These are phyloP conservation scores for Nepenthes gracilis DNA, from an alignment of 148 eudicot species.

Conservation along the genomic window DNA sequence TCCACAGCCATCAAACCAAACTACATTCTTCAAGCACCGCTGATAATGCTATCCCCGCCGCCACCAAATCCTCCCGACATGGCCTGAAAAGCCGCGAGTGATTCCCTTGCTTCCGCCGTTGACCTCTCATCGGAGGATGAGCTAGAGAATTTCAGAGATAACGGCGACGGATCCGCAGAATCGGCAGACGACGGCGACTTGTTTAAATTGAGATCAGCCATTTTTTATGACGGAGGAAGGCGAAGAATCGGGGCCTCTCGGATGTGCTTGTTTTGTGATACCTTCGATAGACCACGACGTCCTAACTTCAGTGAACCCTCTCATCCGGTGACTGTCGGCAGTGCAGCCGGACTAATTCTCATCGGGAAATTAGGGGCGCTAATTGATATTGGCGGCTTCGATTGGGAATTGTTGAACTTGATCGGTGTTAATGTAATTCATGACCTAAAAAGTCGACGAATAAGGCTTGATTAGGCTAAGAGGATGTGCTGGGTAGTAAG, in stretches of 20 bases:
- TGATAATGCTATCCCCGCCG: constrained; percentile 66
- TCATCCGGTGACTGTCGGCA: no score
- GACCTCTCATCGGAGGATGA: constrained; percentile 20
- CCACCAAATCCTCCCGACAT: constrained; percentile 31
- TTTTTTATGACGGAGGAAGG: constrained; percentile 52
- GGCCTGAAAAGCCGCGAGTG: constrained; percentile 10
- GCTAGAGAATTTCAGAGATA: constrained; percentile 38
- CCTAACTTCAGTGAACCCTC: not conserved
- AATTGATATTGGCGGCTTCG: no score
- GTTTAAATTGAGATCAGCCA: constrained; percentile 60
- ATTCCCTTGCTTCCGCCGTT: constrained; percentile 14
- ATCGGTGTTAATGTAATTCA: no score
- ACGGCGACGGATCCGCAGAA: constrained; percentile 13
- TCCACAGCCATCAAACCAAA: no score
- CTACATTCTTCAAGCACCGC: constrained; percentile 41
- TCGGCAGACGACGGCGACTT: constrained; percentile 19
- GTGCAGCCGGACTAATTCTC: no score
- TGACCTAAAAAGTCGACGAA: not conserved
- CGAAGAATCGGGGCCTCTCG: constrained; percentile 12
- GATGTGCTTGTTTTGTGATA: constrained; percentile 12
- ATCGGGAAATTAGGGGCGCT: no score
- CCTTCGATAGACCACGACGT: constrained; percentile 8
- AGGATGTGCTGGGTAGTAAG: no score
- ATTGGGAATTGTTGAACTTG: no score
- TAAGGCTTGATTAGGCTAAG: not conserved